phyloP scores from a whole-genome alignment of 371 early-diverging fungal species.

The Mortierella polycephala region DNA sequence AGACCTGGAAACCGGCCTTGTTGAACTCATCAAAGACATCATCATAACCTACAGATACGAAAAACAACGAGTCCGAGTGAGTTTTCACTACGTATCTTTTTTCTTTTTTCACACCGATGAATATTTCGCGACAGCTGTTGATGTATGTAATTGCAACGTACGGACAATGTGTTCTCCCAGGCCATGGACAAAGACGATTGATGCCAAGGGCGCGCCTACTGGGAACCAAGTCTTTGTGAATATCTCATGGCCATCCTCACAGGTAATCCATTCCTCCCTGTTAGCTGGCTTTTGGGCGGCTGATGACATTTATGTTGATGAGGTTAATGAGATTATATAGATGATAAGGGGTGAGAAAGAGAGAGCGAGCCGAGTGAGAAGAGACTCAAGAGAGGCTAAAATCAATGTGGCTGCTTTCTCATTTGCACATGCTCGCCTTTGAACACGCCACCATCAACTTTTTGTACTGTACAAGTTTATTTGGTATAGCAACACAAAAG shows the following conservation, averaged over 20 bases:
- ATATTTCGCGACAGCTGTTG: not conserved
- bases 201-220: slow-evolving; percentile 37
- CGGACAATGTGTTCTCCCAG: slow-evolving; percentile 75
- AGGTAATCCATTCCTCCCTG: slow-evolving; percentile 47
- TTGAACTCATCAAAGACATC: slow-evolving; percentile 64
- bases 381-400: not conserved
- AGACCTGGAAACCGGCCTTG: slow-evolving; percentile 64
- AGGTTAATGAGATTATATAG: not conserved
- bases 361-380: not conserved
- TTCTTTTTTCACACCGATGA: not conserved
- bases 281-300: slow-evolving; percentile 19
- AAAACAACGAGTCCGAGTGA: too few species aligned
- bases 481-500: too few species aligned
- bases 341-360: not conserved
- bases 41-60: slow-evolving; percentile 55
- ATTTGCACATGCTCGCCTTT: too few species aligned
- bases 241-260: slow-evolving; percentile 44
- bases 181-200: slow-evolving; percentile 70
- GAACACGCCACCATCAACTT: too few species aligned
- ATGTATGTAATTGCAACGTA: slow-evolving; percentile 7
- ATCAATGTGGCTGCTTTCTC: not conserved
- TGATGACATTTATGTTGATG: slow-evolving; percentile 10
- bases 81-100: not conserved
- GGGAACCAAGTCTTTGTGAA: slow-evolving; percentile 52
- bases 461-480: too few species aligned